These are phyloP conservation scores for Dioscorea cayenensis DNA, from an alignment of 116 monocot genomes.

Conservation along the genomic window DNA sequence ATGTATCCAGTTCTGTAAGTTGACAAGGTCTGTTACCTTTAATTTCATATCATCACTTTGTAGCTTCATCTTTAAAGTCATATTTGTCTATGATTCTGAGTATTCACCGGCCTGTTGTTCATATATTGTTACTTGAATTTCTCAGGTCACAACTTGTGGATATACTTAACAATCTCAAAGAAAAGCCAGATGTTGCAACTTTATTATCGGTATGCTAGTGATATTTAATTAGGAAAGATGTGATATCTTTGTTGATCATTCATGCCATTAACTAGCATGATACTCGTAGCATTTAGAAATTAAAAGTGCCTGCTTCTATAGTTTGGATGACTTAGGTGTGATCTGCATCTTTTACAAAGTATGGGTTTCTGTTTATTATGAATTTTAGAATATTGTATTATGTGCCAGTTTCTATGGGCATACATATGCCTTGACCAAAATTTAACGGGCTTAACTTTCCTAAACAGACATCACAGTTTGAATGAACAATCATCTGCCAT, in stretches of 20 bases:
- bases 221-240: background rate
- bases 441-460: no score
- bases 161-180: constrained; percentile 84
- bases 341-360: no score
- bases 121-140: constrained; percentile 8
- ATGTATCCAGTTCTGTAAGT: constrained; percentile 97
- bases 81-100: background rate
- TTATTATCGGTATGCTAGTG: constrained; percentile 59
- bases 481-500: no score
- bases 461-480: no score
- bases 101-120: background rate
- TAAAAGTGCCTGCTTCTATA: no score
- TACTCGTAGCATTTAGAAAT: background rate
- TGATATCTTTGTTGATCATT: background rate
- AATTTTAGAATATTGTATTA: no score
- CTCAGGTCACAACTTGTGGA: constrained; percentile 87
- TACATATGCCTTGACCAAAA: no score
- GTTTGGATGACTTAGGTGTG: no score
- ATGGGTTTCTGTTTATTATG: no score
- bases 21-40: constrained; percentile 72
- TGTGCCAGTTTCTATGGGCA: no score
- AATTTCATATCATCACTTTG: background rate
- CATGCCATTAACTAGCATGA: background rate
- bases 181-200: constrained; percentile 96
- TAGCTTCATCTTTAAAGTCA: background rate